Conservation (phyloP, 306 rosid genomes). For the Medicago arabica region DNA sequence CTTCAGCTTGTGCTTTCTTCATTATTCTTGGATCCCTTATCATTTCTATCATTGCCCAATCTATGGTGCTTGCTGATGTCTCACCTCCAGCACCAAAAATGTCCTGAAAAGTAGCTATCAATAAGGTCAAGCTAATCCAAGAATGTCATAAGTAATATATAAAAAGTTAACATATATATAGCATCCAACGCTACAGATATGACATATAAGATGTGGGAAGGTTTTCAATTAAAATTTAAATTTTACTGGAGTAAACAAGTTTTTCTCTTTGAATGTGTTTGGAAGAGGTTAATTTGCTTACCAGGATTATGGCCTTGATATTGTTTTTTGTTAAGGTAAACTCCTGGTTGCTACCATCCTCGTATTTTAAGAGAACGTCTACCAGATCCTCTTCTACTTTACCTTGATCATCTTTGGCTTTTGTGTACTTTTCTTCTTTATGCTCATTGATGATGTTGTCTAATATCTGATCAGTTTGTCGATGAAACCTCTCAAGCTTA, state of each 20-base stretch:
- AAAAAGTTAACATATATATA: neutral
- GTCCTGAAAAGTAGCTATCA: constrained; percentile 32
- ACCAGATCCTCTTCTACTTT: constrained; percentile 30
- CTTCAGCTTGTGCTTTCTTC: constrained; percentile 45
- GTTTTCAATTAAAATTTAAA: neutral
- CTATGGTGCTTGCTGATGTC: constrained; percentile 45
- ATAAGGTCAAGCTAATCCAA: neutral
- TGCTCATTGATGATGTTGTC: constrained; percentile 35
- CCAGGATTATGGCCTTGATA: constrained; percentile 39
- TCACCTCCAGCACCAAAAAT: constrained; percentile 49
- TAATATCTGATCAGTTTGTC: constrained; percentile 8
- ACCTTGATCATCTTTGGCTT: constrained; percentile 8
- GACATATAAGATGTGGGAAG: neutral
- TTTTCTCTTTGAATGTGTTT: neutral
- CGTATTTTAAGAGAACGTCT: constrained; percentile 32
- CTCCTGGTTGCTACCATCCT: constrained; percentile 11
- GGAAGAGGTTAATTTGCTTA: constrained; percentile 17
- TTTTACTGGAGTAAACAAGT: neutral
- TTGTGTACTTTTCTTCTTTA: constrained; percentile 14
- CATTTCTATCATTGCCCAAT: constrained; percentile 50
- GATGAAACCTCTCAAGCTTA: constrained; percentile 25
- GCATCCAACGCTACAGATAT: neutral
- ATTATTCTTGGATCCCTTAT: constrained; percentile 37
- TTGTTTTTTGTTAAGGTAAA: constrained; percentile 35
- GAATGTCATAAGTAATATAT: neutral